phyloP scores from a whole-genome alignment of 148 eudicot species.

The Cornus kousa region DNA sequence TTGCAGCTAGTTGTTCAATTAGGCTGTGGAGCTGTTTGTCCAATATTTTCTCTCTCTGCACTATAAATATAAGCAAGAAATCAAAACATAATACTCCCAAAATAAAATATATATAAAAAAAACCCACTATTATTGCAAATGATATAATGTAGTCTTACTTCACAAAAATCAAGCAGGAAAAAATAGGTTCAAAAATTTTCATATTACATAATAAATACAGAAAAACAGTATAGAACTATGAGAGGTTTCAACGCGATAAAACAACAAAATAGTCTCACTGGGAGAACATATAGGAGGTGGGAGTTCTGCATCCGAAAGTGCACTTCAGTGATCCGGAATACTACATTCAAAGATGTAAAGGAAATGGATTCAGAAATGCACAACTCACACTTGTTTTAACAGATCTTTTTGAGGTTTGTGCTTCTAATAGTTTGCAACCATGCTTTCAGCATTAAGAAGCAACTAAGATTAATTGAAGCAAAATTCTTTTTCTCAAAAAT shows the following conservation, averaged over 20 bases:
- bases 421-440: too few relatives aligned
- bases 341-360: not conserved
- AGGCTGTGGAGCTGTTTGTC: constrained; percentile 95
- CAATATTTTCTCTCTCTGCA: constrained; percentile 87
- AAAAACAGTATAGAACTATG: too few relatives aligned
- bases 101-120: not conserved
- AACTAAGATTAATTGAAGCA: too few relatives aligned
- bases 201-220: not conserved
- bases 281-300: not conserved
- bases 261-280: not conserved
- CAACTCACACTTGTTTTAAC: too few relatives aligned
- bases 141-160: not conserved
- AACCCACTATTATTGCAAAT: not conserved
- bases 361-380: not conserved
- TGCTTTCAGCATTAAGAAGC: too few relatives aligned
- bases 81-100: not conserved
- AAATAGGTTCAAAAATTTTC: not conserved
- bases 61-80: constrained; percentile 37
- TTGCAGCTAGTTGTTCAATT: constrained; percentile 85
- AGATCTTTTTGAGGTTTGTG: too few relatives aligned
- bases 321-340: not conserved
- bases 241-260: not conserved
- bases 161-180: constrained; percentile 1
- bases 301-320: not conserved
- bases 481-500: too few relatives aligned